Percentiles rank a stretch among this genome's conserved stretches.
These are phyloP conservation scores for Fusarium longipes DNA, from an alignment of 2,329 filamentous ascomycete species.

Conservation along the genomic window DNA sequence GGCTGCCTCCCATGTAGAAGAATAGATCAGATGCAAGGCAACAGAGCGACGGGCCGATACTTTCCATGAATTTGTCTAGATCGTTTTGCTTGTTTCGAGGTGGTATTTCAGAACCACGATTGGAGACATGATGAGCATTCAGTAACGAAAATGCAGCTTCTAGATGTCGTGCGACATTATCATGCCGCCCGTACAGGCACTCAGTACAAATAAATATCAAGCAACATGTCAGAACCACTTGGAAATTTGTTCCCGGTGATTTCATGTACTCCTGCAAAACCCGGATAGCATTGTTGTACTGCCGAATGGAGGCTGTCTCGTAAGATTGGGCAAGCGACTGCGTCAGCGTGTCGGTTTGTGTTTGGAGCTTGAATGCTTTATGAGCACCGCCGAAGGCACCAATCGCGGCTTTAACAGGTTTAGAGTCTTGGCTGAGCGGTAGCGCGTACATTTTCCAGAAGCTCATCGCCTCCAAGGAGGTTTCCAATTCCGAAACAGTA, in stretches of 20 bases:
- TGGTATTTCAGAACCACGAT: rapidly evolving
- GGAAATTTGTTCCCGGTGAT: neutral
- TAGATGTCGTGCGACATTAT: slow-evolving; percentile 7
- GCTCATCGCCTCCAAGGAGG: neutral
- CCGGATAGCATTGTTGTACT: slow-evolving; percentile 18
- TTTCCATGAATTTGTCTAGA: slow-evolving; percentile 10
- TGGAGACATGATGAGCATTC: neutral
- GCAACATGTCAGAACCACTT: slow-evolving; percentile 21
- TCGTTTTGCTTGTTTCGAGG: rapidly evolving
- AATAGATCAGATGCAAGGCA: slow-evolving; percentile 5
- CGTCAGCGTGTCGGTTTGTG: neutral
- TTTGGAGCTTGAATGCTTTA: slow-evolving; percentile 15
- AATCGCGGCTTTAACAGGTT: slow-evolving; percentile 1
- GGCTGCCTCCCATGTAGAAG: neutral
- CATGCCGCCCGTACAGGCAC: neutral
- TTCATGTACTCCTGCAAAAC: slow-evolving; percentile 12
- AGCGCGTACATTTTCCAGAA: slow-evolving; percentile 15
- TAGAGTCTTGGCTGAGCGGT: slow-evolving; percentile 6
- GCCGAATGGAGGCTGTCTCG: slow-evolving; percentile 1
- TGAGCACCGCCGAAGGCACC: slow-evolving; percentile 21
- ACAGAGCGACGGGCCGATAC: slow-evolving; percentile 9
- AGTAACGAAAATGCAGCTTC: neutral
- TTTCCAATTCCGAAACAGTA: neutral
- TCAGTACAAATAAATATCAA: slow-evolving; percentile 27
- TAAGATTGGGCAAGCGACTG: slow-evolving; percentile 8